Evolutionary conservation across 257 asterid species (phyloP).

Genomic region (Fraxinus pennsylvanica): DNA sequence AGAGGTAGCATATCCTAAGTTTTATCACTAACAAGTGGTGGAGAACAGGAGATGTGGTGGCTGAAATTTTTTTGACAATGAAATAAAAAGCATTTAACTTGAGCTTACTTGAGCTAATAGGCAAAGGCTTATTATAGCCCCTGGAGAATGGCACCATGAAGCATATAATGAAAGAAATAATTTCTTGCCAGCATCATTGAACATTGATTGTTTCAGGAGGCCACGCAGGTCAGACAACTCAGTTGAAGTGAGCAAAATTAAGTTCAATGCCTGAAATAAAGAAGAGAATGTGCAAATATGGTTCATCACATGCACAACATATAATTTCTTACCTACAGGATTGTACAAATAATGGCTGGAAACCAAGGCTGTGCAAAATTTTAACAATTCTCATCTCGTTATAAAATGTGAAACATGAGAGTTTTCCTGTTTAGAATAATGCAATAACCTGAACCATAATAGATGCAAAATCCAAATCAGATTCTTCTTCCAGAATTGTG

Average conservation of each 20-base stretch:
- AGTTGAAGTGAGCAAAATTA: slow-evolving; percentile 95
- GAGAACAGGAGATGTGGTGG: not conserved
- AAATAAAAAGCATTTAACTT: slow-evolving; percentile 12
- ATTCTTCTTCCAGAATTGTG: slow-evolving; percentile 76
- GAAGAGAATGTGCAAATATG: slow-evolving; percentile 19
- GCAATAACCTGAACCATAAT: slow-evolving; percentile 86
- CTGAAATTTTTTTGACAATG: slow-evolving; percentile 8
- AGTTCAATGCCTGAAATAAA: slow-evolving; percentile 79
- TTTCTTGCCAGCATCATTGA: slow-evolving; percentile 70
- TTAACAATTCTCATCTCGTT: not conserved
- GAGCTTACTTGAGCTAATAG: slow-evolving; percentile 83
- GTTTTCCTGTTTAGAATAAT: not conserved
- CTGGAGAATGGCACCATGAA: slow-evolving; percentile 98
- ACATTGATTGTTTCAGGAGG: slow-evolving; percentile 73
- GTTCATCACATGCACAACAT: slow-evolving; percentile 1
- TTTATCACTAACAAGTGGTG: slow-evolving; percentile 12
- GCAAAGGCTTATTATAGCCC: slow-evolving; percentile 98
- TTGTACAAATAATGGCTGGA: not conserved
- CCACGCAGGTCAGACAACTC: slow-evolving; percentile 84
- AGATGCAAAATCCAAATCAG: slow-evolving; percentile 90
- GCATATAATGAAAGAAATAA: slow-evolving; percentile 81
- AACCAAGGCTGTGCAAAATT: not conserved
- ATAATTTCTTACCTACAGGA: not conserved
- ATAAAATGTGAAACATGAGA: slow-evolving; percentile 15
- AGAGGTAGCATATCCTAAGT: slow-evolving; percentile 16